Percentiles rank a stretch among this genome's conserved stretches.
phyloP scores from a whole-genome alignment of 1,139 yeast genomes.

The Pichia sp. region DNA sequence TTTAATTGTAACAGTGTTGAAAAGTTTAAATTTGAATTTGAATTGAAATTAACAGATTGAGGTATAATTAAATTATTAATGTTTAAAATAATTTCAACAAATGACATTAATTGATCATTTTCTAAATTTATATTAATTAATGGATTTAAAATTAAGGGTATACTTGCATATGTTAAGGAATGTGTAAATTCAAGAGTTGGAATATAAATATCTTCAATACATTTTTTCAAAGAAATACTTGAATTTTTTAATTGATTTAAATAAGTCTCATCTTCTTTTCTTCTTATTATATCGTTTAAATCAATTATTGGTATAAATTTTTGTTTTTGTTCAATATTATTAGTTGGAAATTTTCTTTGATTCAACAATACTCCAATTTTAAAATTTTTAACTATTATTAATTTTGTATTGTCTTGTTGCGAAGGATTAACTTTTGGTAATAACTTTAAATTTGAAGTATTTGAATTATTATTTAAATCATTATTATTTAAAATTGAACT shows the following conservation, averaged over 20 bases:
- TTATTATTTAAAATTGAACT: background rate
- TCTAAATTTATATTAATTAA: slow-evolving; percentile 22
- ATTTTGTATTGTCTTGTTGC: too few species aligned
- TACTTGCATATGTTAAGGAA: slow-evolving; percentile 23
- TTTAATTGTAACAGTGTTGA: slow-evolving; percentile 26
- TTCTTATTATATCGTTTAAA: slow-evolving; percentile 17
- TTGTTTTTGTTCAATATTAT: slow-evolving; percentile 1
- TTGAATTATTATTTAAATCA: background rate
- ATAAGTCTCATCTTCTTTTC: slow-evolving; percentile 22
- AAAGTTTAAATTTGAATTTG: slow-evolving; percentile 12
- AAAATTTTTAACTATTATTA: background rate
- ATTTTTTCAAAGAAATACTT: slow-evolving; percentile 14
- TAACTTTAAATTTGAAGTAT: background rate
- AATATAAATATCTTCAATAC: slow-evolving; percentile 15
- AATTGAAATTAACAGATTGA: background rate
- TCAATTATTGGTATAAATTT: slow-evolving; percentile 15
- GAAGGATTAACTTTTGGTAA: background rate
- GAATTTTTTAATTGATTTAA: slow-evolving; percentile 16
- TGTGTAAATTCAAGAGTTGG: slow-evolving; percentile 17
- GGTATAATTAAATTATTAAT: slow-evolving; percentile 13
- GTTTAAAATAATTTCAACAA: slow-evolving; percentile 23
- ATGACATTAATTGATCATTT: slow-evolving; percentile 27
- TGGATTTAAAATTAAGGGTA: slow-evolving; percentile 23
- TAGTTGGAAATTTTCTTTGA: slow-evolving; percentile 3
- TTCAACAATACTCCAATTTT: slow-evolving; percentile 19